These are phyloP conservation scores for Pichia inconspicua DNA, from an alignment of 1,139 yeast species.

Conservation along the genomic window DNA sequence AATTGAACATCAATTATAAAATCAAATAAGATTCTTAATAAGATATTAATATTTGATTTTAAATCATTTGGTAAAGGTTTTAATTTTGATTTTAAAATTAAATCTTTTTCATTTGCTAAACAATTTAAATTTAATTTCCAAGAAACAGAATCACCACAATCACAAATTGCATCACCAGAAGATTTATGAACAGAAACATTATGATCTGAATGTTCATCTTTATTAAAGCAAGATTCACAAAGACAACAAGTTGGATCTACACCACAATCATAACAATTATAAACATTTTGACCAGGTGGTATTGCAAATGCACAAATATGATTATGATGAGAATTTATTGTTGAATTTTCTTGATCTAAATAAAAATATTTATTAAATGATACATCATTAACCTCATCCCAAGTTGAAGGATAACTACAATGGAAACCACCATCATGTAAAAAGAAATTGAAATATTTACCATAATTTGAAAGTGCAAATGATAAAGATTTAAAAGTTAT, in stretches of 20 bases:
- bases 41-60: slow-evolving; percentile 22
- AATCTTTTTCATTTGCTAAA: slow-evolving; percentile 24
- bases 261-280: slow-evolving; percentile 62
- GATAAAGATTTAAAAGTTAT: slow-evolving; percentile 17
- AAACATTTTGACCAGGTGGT: slow-evolving; percentile 53
- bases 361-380: slow-evolving; percentile 19
- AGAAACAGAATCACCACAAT: slow-evolving; percentile 87
- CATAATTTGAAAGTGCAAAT: slow-evolving; percentile 19
- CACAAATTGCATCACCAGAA: slow-evolving; percentile 60
- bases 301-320: slow-evolving; percentile 61
- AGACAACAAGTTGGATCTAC: slow-evolving; percentile 69
- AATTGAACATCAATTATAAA: slow-evolving; percentile 38
- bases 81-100: neutral
- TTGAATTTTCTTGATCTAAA: slow-evolving; percentile 13
- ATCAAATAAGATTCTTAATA: slow-evolving; percentile 37
- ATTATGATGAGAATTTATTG: slow-evolving; percentile 32
- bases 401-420: slow-evolving; percentile 16
- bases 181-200: slow-evolving; percentile 49
- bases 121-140: slow-evolving; percentile 58
- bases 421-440: slow-evolving; percentile 14
- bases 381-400: slow-evolving; percentile 17
- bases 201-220: slow-evolving; percentile 58
- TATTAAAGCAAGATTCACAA: slow-evolving; percentile 63
- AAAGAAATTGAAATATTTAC: slow-evolving; percentile 14
- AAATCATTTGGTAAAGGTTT: slow-evolving; percentile 16